phyloP scores from a whole-genome alignment of 352 stramenopile species.

The Pythium rishiriense region DNA sequence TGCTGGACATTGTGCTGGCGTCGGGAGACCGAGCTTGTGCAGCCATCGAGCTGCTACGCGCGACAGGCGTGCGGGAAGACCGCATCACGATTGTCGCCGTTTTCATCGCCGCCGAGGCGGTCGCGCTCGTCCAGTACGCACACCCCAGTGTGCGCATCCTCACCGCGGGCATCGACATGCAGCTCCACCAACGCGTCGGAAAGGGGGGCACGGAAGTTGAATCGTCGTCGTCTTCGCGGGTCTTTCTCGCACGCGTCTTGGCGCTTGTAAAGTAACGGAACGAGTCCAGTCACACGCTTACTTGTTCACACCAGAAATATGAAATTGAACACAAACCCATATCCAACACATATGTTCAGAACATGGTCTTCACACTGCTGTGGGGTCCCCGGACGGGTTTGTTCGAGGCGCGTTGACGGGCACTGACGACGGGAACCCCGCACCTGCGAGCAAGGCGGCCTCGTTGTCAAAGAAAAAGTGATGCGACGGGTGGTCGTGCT shows the following conservation, averaged over 20 bases:
- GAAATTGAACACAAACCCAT: no score
- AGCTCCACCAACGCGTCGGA: conserved; percentile 8
- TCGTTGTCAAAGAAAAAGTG: conserved; percentile 15
- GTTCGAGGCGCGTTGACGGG: background rate
- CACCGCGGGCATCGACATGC: conserved; percentile 20
- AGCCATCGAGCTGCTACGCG: conserved; percentile 34
- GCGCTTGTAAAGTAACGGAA: background rate
- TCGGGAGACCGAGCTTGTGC: conserved; percentile 29
- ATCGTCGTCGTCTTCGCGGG: background rate
- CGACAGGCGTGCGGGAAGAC: conserved; percentile 35
- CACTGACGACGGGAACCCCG: background rate
- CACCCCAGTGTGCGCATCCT: conserved; percentile 34
- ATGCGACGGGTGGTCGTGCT: conserved; percentile 26
- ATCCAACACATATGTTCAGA: background rate
- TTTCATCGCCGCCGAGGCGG: conserved; percentile 33
- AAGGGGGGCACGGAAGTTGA: conserved; percentile 21
- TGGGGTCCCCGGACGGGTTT: background rate
- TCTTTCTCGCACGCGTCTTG: conserved; percentile 8
- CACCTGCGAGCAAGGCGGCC: background rate
- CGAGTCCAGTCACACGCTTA: no score
- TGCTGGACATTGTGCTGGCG: conserved; percentile 41
- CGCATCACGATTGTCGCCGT: conserved; percentile 45
- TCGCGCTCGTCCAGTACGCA: conserved; percentile 30
- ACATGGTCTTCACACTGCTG: conserved; percentile 2
- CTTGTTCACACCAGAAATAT: no score